Conservation (phyloP, 1,139 yeast genomes). For the Taphrina confusa region DNA sequence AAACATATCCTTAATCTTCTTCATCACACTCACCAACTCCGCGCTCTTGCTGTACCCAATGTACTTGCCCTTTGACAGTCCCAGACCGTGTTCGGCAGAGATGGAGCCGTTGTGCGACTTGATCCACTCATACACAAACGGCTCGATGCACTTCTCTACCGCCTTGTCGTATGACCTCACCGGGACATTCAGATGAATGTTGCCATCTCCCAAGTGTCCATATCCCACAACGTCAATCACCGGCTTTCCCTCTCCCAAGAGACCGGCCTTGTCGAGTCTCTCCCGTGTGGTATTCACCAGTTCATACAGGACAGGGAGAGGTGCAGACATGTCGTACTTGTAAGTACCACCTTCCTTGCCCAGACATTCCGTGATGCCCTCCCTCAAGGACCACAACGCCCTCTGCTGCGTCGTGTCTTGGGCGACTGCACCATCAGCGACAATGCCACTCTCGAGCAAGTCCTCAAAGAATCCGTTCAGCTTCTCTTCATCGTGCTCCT, state of each 20-base stretch:
- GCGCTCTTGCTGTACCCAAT: conserved; percentile 78
- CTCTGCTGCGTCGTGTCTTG: conserved; percentile 87
- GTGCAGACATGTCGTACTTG: conserved; percentile 92
- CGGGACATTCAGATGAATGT: conserved; percentile 85
- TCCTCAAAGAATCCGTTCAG: conserved; percentile 73
- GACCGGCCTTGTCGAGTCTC: conserved; percentile 56
- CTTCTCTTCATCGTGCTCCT: conserved; percentile 57
- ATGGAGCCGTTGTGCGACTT: conserved; percentile 73
- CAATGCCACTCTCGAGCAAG: conserved; percentile 80
- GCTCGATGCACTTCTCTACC: conserved; percentile 79
- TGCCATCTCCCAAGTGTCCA: conserved; percentile 97
- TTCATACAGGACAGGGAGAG: conserved; percentile 73
- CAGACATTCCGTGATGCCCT: conserved; percentile 84
- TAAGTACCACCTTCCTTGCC: conserved; percentile 89
- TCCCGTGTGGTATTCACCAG: conserved; percentile 72
- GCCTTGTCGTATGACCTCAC: conserved; percentile 78
- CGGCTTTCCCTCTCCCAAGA: conserved; percentile 67
- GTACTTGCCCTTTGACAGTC: conserved; percentile 90
- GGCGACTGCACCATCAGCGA: conserved; percentile 90
- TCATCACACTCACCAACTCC: conserved; percentile 69
- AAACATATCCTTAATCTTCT: conserved; percentile 69
- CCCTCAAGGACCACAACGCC: conserved; percentile 94
- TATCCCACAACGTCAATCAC: conserved; percentile 88
- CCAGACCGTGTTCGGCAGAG: conserved; percentile 96
- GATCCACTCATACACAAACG: conserved; percentile 91